Evolutionary conservation across 148 eudicot genomes (phyloP).

Genomic region (Chenopodium berlandieri): DNA sequence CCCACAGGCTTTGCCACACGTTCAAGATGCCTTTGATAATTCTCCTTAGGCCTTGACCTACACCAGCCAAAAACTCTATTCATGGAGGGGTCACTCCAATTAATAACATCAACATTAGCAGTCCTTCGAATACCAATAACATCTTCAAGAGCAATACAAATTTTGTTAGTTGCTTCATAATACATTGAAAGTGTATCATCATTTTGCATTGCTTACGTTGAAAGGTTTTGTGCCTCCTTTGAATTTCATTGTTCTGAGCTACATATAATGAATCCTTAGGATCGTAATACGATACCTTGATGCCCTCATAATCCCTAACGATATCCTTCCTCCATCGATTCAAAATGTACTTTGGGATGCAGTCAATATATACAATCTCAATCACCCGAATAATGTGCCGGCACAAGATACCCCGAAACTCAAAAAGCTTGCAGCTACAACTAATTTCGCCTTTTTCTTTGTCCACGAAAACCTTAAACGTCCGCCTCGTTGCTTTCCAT

Average conservation of each 20-base stretch:
- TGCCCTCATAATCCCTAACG: neutral
- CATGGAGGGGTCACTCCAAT: neutral
- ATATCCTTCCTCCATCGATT: conserved; percentile 1
- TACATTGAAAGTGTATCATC: neutral
- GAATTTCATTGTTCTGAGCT: neutral
- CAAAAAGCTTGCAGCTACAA: neutral
- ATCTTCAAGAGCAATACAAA: neutral
- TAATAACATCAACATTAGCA: too few species aligned
- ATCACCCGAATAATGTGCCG: too few species aligned
- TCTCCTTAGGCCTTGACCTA: neutral
- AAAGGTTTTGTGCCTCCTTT: neutral
- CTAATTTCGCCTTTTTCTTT: neutral
- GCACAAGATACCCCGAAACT: neutral
- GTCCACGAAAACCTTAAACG: neutral
- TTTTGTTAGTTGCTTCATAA: neutral
- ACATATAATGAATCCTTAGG: neutral
- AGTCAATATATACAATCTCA: too few species aligned
- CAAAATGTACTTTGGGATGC: too few species aligned
- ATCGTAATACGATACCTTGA: neutral
- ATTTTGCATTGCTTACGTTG: neutral
- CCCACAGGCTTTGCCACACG: neutral
- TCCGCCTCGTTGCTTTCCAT: neutral
- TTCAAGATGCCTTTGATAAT: neutral
- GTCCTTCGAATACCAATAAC: neutral
- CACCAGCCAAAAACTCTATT: neutral